Evolutionary conservation across 805 yeast genomes (phyloP).

Genomic region (Saturnispora silvae): DNA sequence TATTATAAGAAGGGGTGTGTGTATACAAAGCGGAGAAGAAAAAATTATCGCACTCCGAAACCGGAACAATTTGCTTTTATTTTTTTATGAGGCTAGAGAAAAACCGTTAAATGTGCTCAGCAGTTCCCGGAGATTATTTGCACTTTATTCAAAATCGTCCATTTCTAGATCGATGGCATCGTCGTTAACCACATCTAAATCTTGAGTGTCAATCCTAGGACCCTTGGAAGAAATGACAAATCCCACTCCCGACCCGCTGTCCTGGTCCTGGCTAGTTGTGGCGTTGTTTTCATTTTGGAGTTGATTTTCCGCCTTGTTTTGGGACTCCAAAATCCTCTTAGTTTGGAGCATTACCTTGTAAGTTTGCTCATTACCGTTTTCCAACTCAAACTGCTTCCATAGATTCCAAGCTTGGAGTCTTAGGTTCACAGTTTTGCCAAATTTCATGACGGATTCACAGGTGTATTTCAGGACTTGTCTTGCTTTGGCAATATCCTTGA

Average conservation of each 20-base stretch:
- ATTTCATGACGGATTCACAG: slow-evolving; percentile 31
- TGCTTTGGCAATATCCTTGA: slow-evolving; percentile 47
- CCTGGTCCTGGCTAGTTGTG: no score
- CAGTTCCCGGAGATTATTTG: no score
- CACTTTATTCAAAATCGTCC: slow-evolving; percentile 8
- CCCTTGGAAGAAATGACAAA: slow-evolving; percentile 35
- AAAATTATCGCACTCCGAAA: no score
- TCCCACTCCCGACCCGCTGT: slow-evolving; percentile 29
- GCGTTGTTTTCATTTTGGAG: slow-evolving; percentile 13
- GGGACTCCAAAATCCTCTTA: slow-evolving; percentile 33
- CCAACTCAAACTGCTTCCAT: slow-evolving; percentile 71
- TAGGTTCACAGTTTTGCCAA: slow-evolving; percentile 18
- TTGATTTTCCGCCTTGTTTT: slow-evolving; percentile 16
- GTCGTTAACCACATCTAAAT: slow-evolving; percentile 30
- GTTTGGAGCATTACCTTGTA: slow-evolving; percentile 64
- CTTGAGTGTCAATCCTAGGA: neutral
- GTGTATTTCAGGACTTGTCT: slow-evolving; percentile 53
- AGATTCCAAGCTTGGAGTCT: slow-evolving; percentile 40
- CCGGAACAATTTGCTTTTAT: no score
- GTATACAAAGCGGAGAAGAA: neutral
- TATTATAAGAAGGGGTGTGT: neutral
- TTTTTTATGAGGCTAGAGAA: no score
- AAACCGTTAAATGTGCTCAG: neutral
- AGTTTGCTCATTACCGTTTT: slow-evolving; percentile 57
- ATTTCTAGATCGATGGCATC: slow-evolving; percentile 53